Evolutionary conservation across 805 yeast species (phyloP).

Genomic region (Pichia nanzhaoensis): DNA sequence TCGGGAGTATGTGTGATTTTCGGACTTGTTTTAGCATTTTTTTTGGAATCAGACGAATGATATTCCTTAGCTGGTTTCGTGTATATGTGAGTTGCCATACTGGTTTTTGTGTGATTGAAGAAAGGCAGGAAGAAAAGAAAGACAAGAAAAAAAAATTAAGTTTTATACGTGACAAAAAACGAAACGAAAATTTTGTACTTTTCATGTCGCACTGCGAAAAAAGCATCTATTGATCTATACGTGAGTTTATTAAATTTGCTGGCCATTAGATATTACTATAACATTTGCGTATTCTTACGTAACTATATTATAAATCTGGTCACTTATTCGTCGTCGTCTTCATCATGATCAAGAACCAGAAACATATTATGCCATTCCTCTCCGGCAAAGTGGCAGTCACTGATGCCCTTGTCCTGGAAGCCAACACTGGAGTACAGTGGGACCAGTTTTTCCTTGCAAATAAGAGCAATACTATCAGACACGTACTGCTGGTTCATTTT

Average conservation of each 20-base stretch:
- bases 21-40: not conserved
- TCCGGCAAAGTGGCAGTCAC: conserved; percentile 52
- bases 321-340: conserved; percentile 35
- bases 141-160: too few relatives aligned
- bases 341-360: conserved; percentile 36
- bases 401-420: conserved; percentile 62
- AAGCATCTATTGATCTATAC: too few relatives aligned
- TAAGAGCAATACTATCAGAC: conserved; percentile 67
- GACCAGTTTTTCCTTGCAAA: conserved; percentile 62
- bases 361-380: conserved; percentile 55
- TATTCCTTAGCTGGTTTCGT: not conserved
- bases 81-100: not conserved
- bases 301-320: too few relatives aligned
- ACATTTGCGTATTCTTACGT: too few relatives aligned
- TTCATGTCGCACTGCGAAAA: too few relatives aligned
- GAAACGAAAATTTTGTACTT: not conserved
- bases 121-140: too few relatives aligned
- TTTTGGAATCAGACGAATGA: not conserved
- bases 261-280: too few relatives aligned
- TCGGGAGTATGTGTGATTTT: conserved; percentile 1
- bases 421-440: conserved; percentile 82
- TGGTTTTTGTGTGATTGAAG: not conserved
- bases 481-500: conserved; percentile 81
- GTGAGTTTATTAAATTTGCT: too few relatives aligned
- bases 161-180: too few relatives aligned